Base-by-base conservation (phyloP, 2,329 filamentous ascomycete species). In the Nothopassalora personata region DNA sequence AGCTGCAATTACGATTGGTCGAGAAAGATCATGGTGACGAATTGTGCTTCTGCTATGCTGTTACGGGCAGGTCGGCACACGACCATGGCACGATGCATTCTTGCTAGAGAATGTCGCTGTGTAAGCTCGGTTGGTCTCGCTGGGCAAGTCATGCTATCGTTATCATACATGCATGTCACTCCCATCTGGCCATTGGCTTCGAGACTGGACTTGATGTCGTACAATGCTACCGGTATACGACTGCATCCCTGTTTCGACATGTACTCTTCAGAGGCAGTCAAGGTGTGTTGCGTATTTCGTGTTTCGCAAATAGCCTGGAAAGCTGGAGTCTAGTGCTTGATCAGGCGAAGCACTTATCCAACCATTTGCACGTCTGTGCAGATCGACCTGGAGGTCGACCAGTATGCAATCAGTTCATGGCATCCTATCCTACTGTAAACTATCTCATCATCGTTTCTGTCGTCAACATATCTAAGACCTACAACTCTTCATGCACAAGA, bases 401-500 rank as follows among this genome's bases (percentile, higher is more conserved):
- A 43, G 39, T 43, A 43, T 15, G 39, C 1, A 18, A 43, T 5
- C n/a, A 15, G 18, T 43, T n/a, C 39, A 5, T 43, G 39, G 7
- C n/a, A 18, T n/a, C 18, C 13, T 18, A 43, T 18, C 4, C 5
- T 18, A 1, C 39, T 8, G 39, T 18, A 43, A 8, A 43, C 9
- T 43, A 43, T 43, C 39, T 51, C 49, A 34, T 31, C n/a, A 31
- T 51, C 49, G 19, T 19, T 18, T 51, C 49, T 51, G 28, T 53
- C 51, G 23, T 53, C n/a, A 27, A 30, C 7, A 27, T 18, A 18
- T 7, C 27, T n/a, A 23, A 49, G 3, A 39, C 47, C 45, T 58
- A 61, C 56, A 61, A 50, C 43, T 61, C 59, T 30, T 61, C 59
- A 54, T 56, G 59, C 11, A 56, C 56, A 34, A 58, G 34, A 51